A percentile compares a stretch with the other conserved stretches of the same genome.
Evolutionary conservation across 1,284 basidiomycete species (phyloP).

Genomic region (Neolentinus lepideus): DNA sequence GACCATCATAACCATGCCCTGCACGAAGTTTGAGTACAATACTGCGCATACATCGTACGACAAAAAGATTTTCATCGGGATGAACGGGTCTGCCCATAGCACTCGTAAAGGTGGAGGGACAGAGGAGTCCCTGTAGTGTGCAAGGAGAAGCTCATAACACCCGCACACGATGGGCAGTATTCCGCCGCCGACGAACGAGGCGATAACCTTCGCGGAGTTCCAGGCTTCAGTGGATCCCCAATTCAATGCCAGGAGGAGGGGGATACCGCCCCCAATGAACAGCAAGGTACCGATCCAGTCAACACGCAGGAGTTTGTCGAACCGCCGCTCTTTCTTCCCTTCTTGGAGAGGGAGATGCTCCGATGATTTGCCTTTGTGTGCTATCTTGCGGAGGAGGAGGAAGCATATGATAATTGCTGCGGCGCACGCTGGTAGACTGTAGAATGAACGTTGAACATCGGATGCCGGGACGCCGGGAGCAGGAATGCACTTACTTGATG

Average conservation of each 20-base stretch:
- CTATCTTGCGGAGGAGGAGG: constrained; percentile 30
- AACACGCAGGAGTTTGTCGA: constrained; percentile 28
- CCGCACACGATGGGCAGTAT: constrained; percentile 28
- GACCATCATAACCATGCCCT: constrained; percentile 42
- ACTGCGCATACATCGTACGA: constrained; percentile 30
- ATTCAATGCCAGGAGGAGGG: constrained; percentile 28
- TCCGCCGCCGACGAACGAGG: constrained; percentile 27
- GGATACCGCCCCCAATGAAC: constrained; percentile 27
- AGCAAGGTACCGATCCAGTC: constrained; percentile 40
- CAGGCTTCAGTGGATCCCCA: constrained; percentile 28
- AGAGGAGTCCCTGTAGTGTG: constrained; percentile 12
- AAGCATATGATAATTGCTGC: constrained; percentile 31
- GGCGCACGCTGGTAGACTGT: constrained; percentile 22
- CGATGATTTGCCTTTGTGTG: constrained; percentile 17
- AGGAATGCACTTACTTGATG: constrained; percentile 33
- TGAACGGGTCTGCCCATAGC: constrained; percentile 29
- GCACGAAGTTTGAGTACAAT: constrained; percentile 30
- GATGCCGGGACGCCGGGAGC: neutral
- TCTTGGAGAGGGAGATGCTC: constrained; percentile 10
- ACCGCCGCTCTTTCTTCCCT: constrained; percentile 16
- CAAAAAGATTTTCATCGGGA: constrained; percentile 32
- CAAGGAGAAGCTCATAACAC: constrained; percentile 33
- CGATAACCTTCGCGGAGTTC: constrained; percentile 27
- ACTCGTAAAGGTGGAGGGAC: constrained; percentile 11
- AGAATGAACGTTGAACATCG: constrained; percentile 12